Conservation (phyloP, 2,329 filamentous ascomycete species). For the Tolypocladium nubicola region DNA sequence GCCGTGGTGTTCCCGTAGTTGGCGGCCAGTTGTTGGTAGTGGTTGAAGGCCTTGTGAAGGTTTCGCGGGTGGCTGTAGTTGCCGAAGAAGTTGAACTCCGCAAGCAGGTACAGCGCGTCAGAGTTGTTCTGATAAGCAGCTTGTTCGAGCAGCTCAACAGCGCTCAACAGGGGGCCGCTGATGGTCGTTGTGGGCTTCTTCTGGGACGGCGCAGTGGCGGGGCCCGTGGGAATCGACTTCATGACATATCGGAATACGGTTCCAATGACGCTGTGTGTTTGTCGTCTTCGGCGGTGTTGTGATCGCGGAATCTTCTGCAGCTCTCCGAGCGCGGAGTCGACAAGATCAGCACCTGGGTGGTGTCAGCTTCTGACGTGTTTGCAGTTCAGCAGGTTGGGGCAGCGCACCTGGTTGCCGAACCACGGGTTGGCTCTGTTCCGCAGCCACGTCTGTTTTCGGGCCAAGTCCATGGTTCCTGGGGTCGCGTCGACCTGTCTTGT, state of each 20-base stretch:
- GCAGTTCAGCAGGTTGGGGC: background rate
- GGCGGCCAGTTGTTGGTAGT: constrained; percentile 70
- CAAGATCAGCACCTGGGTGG: constrained; percentile 37
- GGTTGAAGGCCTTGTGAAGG: constrained; percentile 65
- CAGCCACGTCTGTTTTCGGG: constrained; percentile 18
- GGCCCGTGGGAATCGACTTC: constrained; percentile 39
- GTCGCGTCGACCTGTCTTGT: constrained; percentile 15
- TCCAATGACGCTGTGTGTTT: constrained; percentile 32
- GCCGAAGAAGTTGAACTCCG: constrained; percentile 93
- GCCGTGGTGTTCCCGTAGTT: constrained; percentile 80
- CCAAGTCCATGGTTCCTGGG: constrained; percentile 21
- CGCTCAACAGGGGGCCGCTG: constrained; percentile 35
- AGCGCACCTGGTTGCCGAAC: constrained; percentile 27
- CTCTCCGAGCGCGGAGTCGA: constrained; percentile 39
- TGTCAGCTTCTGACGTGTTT: background rate
- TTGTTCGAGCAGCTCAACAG: constrained; percentile 41
- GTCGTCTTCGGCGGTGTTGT: constrained; percentile 30
- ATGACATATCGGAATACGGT: constrained; percentile 31
- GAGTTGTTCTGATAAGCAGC: constrained; percentile 50
- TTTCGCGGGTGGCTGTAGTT: constrained; percentile 83
- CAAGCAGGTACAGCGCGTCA: constrained; percentile 81
- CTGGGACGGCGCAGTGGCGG: constrained; percentile 34
- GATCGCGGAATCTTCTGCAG: constrained; percentile 38
- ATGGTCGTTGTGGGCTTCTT: constrained; percentile 18
- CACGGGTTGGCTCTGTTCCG: constrained; percentile 14